Percentiles rank a stretch among this genome's conserved stretches.
Conservation (phyloP, 2,329 filamentous ascomycete genomes). For the Geosmithia putterillii region DNA sequence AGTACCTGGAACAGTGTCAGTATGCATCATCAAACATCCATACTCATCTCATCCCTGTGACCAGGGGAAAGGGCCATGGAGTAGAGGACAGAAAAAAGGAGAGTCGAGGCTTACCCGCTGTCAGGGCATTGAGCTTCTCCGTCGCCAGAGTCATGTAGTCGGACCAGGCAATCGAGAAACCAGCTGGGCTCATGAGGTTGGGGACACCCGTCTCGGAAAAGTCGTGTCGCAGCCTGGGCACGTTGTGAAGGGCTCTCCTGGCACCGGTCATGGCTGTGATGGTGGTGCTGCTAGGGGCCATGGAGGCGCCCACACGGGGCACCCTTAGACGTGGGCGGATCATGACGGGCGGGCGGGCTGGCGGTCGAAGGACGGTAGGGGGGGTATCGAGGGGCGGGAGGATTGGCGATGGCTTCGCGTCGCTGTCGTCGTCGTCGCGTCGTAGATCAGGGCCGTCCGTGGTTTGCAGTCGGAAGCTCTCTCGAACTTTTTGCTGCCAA, state of each 20-base stretch:
- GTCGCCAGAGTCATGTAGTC: constrained; percentile 68
- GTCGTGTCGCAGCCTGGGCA: constrained; percentile 33
- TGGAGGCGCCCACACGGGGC: constrained; percentile 27
- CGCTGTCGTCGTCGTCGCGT: neutral
- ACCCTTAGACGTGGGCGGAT: constrained; percentile 41
- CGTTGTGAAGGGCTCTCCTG: constrained; percentile 30
- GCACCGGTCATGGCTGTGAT: constrained; percentile 19
- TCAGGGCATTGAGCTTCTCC: constrained; percentile 63
- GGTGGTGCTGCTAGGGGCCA: constrained; percentile 11
- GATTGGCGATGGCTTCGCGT: neutral
- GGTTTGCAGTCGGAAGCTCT: neutral
- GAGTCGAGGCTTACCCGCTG: constrained; percentile 62
- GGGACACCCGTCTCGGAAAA: constrained; percentile 41
- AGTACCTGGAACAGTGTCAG: constrained; percentile 36
- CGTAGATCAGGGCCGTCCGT: too few species aligned
- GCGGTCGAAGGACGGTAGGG: neutral
- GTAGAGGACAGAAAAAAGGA: constrained; percentile 8
- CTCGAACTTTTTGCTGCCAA: constrained; percentile 3
- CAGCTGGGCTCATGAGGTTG: constrained; percentile 57
- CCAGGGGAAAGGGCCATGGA: neutral
- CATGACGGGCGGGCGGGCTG: constrained; percentile 19
- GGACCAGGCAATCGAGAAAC: constrained; percentile 67
- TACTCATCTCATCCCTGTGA: constrained; percentile 4
- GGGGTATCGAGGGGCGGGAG: too few species aligned
- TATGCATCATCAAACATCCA: neutral